Base-by-base conservation (phyloP, 78 protist species). In the Fonticula alba region DNA sequence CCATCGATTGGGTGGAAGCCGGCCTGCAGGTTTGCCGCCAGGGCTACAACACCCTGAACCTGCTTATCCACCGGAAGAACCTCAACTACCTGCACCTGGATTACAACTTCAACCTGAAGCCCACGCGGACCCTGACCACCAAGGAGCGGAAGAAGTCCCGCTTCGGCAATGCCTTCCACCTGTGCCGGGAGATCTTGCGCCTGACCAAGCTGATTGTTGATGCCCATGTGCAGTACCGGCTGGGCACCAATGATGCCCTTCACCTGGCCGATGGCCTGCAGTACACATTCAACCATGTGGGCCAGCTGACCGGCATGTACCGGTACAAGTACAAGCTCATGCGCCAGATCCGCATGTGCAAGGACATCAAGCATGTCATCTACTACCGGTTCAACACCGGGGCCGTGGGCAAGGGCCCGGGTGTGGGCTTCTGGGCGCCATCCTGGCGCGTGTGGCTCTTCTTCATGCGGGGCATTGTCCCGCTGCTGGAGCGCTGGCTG, bases 381-480 rank as follows among this genome's bases (percentile, higher is more conserved):
- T 95, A 95, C 85, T 86, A 93, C 62, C 92, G 97, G 59, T 89
- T 92, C 84, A 86, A 38, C 81, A 91, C 96, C 9, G 98, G 97
- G 24, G 86, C 93, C 0, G 98, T 94, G 27, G 97, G 97, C 33
- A 93, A 91, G 75, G 99, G 98, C 9, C 98, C 98, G 1, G 98
- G 98, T n/a, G 79, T 79, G 31, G 99, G 99, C 13, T 93, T 97
- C 75, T 97, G 99, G 99, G 98, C 95, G 20, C 99, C 99, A 1
- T 82, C 78, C 46, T 96, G 99, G 99, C 75, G 99, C 24, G 99
- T 95, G 41, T 97, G 99, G 99, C n/a, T 95, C 33, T 94, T 93
- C 86, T 95, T 93, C 84, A 58, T 97, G 61, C 83, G 99, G 26
- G 99, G 99, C 35, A 86, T 97, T 5, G 92, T 89, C 26, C 99